Percentiles rank a stretch among this genome's conserved stretches.
phyloP scores from a whole-genome alignment of 1,284 basidiomycete genomes.

The Puccinia novopanici region DNA sequence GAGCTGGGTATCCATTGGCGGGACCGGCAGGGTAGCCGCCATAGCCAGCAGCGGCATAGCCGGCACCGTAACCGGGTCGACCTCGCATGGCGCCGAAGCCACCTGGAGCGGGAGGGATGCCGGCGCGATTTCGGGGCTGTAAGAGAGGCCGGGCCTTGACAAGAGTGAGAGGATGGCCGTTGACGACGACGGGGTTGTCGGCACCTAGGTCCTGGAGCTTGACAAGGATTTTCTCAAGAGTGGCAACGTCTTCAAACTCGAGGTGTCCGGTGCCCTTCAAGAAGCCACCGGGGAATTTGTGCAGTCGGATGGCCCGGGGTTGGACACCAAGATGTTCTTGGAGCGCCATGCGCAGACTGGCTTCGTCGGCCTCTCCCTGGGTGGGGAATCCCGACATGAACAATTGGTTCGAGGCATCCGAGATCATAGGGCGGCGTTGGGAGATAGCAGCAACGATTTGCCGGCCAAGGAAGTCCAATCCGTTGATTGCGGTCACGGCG shows the following conservation, averaged over 20 bases:
- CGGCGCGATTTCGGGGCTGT: constrained; percentile 15
- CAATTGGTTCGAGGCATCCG: constrained; percentile 34
- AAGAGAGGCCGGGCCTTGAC: constrained; percentile 44
- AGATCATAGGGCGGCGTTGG: constrained; percentile 19
- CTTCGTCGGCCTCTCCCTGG: constrained; percentile 40
- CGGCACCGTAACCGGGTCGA: background rate
- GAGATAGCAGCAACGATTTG: constrained; percentile 29
- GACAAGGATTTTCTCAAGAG: constrained; percentile 7
- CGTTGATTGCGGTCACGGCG: constrained; percentile 30
- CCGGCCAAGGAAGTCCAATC: constrained; percentile 37
- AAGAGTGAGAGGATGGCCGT: constrained; percentile 37
- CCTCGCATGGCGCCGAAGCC: constrained; percentile 15
- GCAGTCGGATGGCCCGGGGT: constrained; percentile 32
- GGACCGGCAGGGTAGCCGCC: constrained; percentile 27
- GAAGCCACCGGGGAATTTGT: constrained; percentile 49
- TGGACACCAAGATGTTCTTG: constrained; percentile 20
- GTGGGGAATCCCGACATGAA: constrained; percentile 50
- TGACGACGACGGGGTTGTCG: constrained; percentile 31
- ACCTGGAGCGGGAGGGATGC: constrained; percentile 3
- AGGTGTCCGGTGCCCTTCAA: constrained; percentile 48
- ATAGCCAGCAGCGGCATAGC: constrained; percentile 33
- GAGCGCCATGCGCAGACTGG: constrained; percentile 3
- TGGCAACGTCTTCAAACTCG: constrained; percentile 28
- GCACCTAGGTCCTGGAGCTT: constrained; percentile 29
- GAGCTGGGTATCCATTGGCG: constrained; percentile 19